Percentiles rank a stretch among this genome's conserved stretches.
Conservation (phyloP, 768 basidiomycete genomes). For the Tricholoma sp. region DNA sequence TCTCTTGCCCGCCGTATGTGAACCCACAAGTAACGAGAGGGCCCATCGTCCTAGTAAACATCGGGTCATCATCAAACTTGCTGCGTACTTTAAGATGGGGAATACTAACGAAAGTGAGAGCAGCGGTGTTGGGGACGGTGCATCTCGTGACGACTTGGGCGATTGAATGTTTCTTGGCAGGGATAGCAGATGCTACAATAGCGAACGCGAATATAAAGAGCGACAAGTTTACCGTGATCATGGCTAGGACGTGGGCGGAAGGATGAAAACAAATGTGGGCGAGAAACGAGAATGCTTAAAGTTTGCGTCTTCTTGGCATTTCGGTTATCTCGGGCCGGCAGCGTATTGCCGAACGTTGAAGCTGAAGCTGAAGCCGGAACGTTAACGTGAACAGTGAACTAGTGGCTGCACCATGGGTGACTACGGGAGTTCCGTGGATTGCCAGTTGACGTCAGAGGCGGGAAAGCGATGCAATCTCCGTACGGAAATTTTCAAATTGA, state of each 20-base stretch:
- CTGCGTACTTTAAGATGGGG: not conserved
- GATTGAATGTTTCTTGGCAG: constrained; percentile 6
- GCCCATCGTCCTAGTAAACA: constrained; percentile 39
- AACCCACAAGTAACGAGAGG: constrained; percentile 31
- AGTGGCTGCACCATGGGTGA: too few relatives aligned
- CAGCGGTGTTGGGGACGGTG: constrained; percentile 32
- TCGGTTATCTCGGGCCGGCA: too few relatives aligned
- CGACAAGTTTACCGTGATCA: not conserved
- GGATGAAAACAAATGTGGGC: not conserved
- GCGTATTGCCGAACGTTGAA: too few relatives aligned
- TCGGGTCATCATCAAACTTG: too few relatives aligned
- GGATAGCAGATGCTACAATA: constrained; percentile 7
- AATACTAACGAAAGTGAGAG: constrained; percentile 36
- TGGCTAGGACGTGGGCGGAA: not conserved
- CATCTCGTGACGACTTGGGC: constrained; percentile 31
- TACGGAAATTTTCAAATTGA: too few relatives aligned
- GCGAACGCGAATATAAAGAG: constrained; percentile 9
- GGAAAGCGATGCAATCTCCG: too few relatives aligned
- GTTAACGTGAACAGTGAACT: too few relatives aligned
- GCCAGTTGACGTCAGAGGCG: too few relatives aligned
- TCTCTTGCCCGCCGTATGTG: not conserved
- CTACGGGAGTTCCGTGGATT: too few relatives aligned
- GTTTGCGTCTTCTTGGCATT: too few relatives aligned
- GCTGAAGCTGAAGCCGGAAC: too few relatives aligned
- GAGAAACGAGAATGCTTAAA: not conserved